Evolutionary conservation across 176 grass and related monocot species (phyloP), one percentile per base, ranked within the genome.

Genomic region (Oryza coarctata): DNA sequence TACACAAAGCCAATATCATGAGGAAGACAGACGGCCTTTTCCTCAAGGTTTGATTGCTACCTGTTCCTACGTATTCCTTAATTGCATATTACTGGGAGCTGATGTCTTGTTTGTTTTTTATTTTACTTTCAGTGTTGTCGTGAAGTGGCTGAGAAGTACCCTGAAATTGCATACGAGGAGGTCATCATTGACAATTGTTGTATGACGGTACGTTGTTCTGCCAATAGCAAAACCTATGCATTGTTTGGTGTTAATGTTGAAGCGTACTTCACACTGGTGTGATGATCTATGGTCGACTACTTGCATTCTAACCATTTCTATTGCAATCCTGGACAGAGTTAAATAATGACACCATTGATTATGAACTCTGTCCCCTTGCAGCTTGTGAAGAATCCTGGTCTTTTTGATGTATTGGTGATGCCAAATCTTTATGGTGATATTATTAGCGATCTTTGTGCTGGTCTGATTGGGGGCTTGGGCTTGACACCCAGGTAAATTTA

Each of bases 1-100:
- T 98, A 78, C 95, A 98, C 83, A 98, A 98, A 83, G 95, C 95
- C 55, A 98, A 98, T 76, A 98, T 98, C 50, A 95, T 98, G 96
- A 92, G 93, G 86, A 98, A 98, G 83, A 98, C 96, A 36, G 96
- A 98, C 11, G 96, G 93, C n/a, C 90, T 98, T 84, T 98, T 98
- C 64, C 96, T 98, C 43, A 98, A 91, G 96, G 96, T 98, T 70
- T 77, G 30, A 49, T 28, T 52, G 15, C 33, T 70, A 84, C 20
- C 28, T 84, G n/a, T 68, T 79, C 31, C 20, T 92, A 63, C 6
- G 79, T 73, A 22, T 41, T 27, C 65, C 40, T 74, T 28, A 10
- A 77, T 75, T 47, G 32, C 4, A 73, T 69, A 39, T 84, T 27
- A 9, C 76, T n/a, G 43, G 76, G 44, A 58, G 44, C 10, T 80